These are phyloP conservation scores for Sonneratia alba DNA, from an alignment of 345 rosid species.

Conservation along the genomic window DNA sequence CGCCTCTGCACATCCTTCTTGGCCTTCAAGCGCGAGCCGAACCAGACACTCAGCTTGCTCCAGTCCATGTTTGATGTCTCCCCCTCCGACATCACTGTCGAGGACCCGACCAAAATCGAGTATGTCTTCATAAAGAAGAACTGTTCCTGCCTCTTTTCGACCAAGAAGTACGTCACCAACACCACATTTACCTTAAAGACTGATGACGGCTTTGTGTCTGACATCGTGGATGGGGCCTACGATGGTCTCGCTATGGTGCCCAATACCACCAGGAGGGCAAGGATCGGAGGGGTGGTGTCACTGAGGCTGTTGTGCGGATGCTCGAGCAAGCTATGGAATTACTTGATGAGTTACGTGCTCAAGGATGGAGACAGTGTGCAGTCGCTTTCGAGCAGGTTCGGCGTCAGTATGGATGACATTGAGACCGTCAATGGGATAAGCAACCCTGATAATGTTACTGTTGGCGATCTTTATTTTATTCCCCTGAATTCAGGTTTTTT, in stretches of 20 bases:
- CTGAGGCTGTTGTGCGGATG: conserved; percentile 86
- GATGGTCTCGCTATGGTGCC: conserved; percentile 69
- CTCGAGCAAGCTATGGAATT: conserved; percentile 92
- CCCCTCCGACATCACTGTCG: conserved; percentile 50
- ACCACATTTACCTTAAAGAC: conserved; percentile 73
- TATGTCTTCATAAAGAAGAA: conserved; percentile 69
- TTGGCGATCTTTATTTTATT: conserved; percentile 62
- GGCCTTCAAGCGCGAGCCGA: conserved; percentile 60
- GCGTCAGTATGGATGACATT: conserved; percentile 86
- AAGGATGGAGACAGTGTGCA: conserved; percentile 69
- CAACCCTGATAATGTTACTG: conserved; percentile 70
- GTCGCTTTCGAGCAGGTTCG: conserved; percentile 78
- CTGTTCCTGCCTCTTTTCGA: conserved; percentile 65
- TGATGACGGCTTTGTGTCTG: conserved; percentile 44
- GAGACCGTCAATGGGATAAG: conserved; percentile 61
- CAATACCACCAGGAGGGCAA: conserved; percentile 41
- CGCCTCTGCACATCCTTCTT: conserved; percentile 77
- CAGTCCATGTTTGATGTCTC: conserved; percentile 88
- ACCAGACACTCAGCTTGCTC: conserved; percentile 53
- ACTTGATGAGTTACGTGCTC: conserved; percentile 82
- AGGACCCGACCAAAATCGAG: conserved; percentile 25
- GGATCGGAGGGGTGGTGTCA: conserved; percentile 57
- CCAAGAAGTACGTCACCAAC: conserved; percentile 55
- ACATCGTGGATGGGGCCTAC: conserved; percentile 49
- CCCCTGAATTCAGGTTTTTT: conserved; percentile 78